Base-by-base conservation (phyloP, 495 filamentous ascomycete genomes). In the Hypoxylon rickii region DNA sequence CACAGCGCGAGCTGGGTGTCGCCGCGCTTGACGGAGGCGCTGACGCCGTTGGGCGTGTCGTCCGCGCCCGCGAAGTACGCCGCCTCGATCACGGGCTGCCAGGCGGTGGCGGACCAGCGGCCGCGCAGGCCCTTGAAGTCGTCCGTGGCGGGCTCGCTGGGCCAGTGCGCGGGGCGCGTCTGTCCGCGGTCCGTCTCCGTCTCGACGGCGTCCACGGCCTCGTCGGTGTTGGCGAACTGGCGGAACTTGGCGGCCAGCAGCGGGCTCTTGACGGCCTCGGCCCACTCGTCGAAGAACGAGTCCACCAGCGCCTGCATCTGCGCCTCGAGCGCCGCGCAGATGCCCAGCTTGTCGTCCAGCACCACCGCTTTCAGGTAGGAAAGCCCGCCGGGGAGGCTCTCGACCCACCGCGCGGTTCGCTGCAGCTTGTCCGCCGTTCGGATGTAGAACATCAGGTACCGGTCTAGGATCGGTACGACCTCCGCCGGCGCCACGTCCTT, bases 271-370 rank as follows among this genome's bases (percentile, higher is more conserved):
- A 96, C 78, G 0, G 88, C 89, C 64, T 93, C 90, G 12, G 89
- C 91, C 93, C 93, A 97, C 67, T 97, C 93, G 76, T 92, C 94
- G 76, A 93, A 96, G 71, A 85, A 97, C n/a, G 83, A 85, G 51
- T 84, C 86, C 7, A 97, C 90, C 0, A 97, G 80, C 32, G 89
- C 84, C 49, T 89, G 79, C 93, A 97, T 97, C 63, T 96, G 91
- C 29, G 83, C 76, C 67, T 97, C 93, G 48, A 97, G 86, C 11
- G 90, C 86, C 1, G 85, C 88, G 66, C 83, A 86, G 51, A 97
- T 95, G 12, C 92, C 93, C 1, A 97, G 84, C 51, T 87, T 89
- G 76, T 97, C 93, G 19, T 95, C 84, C 12, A 97, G 76, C 21
- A 97, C 81, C 0, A 97, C 92, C 55, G 89, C 83, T 31, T 83